Evolutionary conservation across 2,329 filamentous ascomycete species (phyloP), one percentile per base, ranked within the genome.

Genomic region (Talaromyces sp.): DNA sequence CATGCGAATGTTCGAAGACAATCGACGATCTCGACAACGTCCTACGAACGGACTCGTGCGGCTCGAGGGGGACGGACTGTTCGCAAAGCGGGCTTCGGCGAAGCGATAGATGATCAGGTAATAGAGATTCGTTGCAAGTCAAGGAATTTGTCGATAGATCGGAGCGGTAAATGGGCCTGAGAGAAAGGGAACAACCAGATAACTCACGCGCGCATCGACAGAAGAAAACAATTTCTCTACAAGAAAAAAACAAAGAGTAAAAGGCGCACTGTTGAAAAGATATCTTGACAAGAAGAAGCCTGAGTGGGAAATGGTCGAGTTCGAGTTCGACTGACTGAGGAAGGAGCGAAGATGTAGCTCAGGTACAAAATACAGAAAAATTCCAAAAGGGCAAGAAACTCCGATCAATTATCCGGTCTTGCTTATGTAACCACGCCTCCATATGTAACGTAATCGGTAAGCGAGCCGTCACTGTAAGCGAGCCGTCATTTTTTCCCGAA

Each of bases 371-470:
- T 59, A 38, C 56, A 63, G 49, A 63, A 63, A 63, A 63, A 17
- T 58, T 63, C 61, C 45, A 47, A 63, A 63, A 49, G n/a, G 38
- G 61, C 29, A 63, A 63, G 61, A 58, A 63, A 63, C 61, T 58
- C 61, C 61, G 61, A 29, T 31, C 8, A 19, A 19, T 45, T 19
- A 59, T 43, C 61, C 60, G 51, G 15, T 10, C 10, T 11, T 27
- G 45, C 45, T 61, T 53, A 61, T 53, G n/a, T 61, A 53, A 61
- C 36, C 0, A 31, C 25, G 36, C 15, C 54, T 22, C 45, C 45
- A 56, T 15, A 4, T 19, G 27, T 22, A 19, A n/a, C n/a, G n/a
- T n/a, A n/a, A n/a, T n/a, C n/a, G n/a, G n/a, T n/a, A n/a, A n/a
- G n/a, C n/a, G n/a, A n/a, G n/a, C n/a, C n/a, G n/a, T n/a, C n/a